Evolutionary conservation across 139 green algal species (phyloP), one percentile per base, ranked within the genome.

Genomic region (Nannochloris sp.): DNA sequence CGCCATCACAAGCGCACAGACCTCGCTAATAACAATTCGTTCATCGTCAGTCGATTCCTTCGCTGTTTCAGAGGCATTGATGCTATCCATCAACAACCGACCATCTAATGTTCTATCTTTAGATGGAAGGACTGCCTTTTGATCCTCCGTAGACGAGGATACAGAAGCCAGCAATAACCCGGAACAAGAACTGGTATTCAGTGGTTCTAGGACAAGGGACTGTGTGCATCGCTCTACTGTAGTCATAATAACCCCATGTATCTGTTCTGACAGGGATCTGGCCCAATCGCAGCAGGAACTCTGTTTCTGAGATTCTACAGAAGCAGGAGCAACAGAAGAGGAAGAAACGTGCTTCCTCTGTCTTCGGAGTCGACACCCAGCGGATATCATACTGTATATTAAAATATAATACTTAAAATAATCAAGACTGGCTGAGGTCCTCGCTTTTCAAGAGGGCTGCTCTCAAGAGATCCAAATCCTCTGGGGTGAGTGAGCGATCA

Each of bases 11-110:
- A 49, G 11, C 43, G 43, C 43, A 17, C 43, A 49, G 10, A 53
- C 46, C 74, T 91, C 83, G 20, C 75, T 84, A 40, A 91, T 84
- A 0, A 91, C 70, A 30, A 90, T 87, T 23, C 80, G 71, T 37
- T 90, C 81, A 48, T 44, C 56, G 14, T 61, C 56, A 46, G 23
- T 23, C 6, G 16, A 30, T 12, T 25, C 50, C 25, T 59, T 59
- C 50, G 23, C 20, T 23, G 20, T 29, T n/a, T 59, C 46, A 40
- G 33, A 11, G 8, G 33, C 33, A 40, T 53, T 53, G 46, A 53
- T 53, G 16, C n/a, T 53, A 20, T 28, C 46, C 46, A 53, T 53
- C n/a, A 53, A 23, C 1, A 53, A 53, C 46, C n/a, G 16, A 28
- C 46, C 46, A 53, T 53, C 46, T 26, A 23, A 53, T 28, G 46